phyloP scores from a whole-genome alignment of 306 rosid genomes.

The Albizia julibrissin region DNA sequence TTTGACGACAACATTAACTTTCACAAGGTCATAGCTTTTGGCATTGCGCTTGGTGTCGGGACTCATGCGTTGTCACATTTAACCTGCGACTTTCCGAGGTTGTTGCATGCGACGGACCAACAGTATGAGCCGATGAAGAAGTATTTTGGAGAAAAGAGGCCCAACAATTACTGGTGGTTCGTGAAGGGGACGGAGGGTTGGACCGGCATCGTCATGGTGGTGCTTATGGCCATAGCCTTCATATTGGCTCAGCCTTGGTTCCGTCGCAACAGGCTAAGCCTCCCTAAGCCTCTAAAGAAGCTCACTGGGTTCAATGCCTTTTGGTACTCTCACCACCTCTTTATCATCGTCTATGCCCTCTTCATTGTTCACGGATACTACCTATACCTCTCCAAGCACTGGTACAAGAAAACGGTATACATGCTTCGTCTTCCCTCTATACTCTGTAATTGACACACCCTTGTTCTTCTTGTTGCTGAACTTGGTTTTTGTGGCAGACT shows the following conservation, averaged over 20 bases:
- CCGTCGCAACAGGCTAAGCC: conserved; percentile 61
- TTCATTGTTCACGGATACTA: conserved; percentile 73
- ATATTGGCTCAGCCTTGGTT: conserved; percentile 87
- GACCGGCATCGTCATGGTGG: conserved; percentile 88
- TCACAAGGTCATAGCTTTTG: conserved; percentile 82
- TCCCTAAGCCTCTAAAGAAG: conserved; percentile 66
- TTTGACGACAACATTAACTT: conserved; percentile 88
- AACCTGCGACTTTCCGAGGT: conserved; percentile 80
- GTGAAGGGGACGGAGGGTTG: conserved; percentile 88
- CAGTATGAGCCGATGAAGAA: conserved; percentile 68
- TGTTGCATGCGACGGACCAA: conserved; percentile 55
- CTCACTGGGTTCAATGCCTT: conserved; percentile 90
- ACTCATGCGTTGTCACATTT: conserved; percentile 71
- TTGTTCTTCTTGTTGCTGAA: background rate
- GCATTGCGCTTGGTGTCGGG: conserved; percentile 68
- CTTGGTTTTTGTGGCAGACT: conserved; percentile 45
- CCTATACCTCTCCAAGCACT: conserved; percentile 71
- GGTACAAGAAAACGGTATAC: conserved; percentile 80
- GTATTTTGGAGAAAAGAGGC: conserved; percentile 61
- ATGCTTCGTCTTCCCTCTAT: background rate
- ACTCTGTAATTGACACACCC: background rate
- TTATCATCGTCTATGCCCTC: conserved; percentile 75
- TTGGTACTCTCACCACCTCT: conserved; percentile 92
- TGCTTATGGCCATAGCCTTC: conserved; percentile 82
- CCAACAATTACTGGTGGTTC: conserved; percentile 90